A percentile compares a stretch with the other conserved stretches of the same genome.
Conservation (phyloP, 805 yeast species). For the Candida tammaniensis region DNA sequence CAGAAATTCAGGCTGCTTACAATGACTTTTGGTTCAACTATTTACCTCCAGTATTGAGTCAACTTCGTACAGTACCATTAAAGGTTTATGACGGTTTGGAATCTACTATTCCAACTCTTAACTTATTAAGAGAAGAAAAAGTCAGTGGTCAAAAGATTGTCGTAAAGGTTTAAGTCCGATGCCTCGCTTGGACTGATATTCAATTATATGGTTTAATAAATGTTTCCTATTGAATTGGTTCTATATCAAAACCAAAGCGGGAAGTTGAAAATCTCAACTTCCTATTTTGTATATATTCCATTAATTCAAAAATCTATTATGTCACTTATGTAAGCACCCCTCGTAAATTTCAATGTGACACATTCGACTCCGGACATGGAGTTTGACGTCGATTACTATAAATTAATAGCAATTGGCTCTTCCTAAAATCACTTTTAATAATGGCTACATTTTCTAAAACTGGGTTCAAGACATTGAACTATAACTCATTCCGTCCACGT, state of each 20-base stretch:
- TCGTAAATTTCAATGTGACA: no score
- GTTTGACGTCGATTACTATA: not conserved
- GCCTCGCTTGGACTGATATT: no score
- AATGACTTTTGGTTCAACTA: conserved; percentile 16
- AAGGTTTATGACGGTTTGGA: conserved; percentile 26
- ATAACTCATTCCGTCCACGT: conserved; percentile 40
- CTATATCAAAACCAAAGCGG: no score
- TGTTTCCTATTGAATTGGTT: no score
- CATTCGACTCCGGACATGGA: conserved; percentile 1
- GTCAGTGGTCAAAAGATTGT: conserved; percentile 46
- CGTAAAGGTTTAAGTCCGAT: conserved; percentile 22
- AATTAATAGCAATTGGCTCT: no score
- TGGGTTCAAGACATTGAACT: conserved; percentile 31
- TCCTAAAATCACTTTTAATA: not conserved
- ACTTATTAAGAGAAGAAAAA: conserved; percentile 32
- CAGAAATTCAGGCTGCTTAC: not conserved
- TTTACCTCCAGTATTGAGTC: conserved; percentile 17
- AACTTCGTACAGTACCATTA: conserved; percentile 20
- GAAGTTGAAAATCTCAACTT: no score
- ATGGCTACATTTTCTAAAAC: conserved; percentile 35
- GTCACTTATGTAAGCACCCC: no score
- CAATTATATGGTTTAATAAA: no score
- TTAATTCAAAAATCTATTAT: no score
- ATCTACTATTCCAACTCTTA: conserved; percentile 33
- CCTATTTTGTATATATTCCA: no score